phyloP scores from a whole-genome alignment of 2,329 filamentous ascomycete species.

The Shiraia sp. region DNA sequence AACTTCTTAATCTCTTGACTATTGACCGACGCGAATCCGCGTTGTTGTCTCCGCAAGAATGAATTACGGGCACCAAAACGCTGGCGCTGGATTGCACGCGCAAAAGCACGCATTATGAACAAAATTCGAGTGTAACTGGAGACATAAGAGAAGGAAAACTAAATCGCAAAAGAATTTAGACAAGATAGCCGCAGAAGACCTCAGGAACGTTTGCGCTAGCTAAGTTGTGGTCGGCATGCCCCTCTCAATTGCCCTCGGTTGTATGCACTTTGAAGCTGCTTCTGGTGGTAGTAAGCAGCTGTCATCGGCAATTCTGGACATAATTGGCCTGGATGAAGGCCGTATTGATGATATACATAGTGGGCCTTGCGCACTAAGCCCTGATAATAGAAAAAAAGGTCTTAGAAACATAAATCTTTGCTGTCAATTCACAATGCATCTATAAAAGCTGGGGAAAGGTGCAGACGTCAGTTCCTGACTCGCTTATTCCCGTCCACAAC shows the following conservation, averaged over 20 bases:
- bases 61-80: constrained; percentile 13
- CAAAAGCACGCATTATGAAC: constrained; percentile 29
- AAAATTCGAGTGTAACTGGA: background rate
- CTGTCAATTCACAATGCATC: too few relatives aligned
- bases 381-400: too few relatives aligned
- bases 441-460: too few relatives aligned
- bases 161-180: constrained; percentile 4
- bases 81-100: constrained; percentile 24
- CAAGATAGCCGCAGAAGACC: background rate
- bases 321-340: too few relatives aligned
- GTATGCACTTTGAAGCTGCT: too few relatives aligned
- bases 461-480: too few relatives aligned
- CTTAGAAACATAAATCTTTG: too few relatives aligned
- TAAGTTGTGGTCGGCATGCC: constrained; percentile 17
- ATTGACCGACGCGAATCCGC: constrained; percentile 22
- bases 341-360: too few relatives aligned
- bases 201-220: constrained; percentile 17
- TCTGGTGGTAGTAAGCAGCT: too few relatives aligned
- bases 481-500: too few relatives aligned
- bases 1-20: constrained; percentile 20
- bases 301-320: too few relatives aligned
- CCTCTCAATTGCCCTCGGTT: constrained; percentile 29
- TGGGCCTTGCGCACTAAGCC: too few relatives aligned
- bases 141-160: background rate
- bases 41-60: constrained; percentile 7